These are phyloP conservation scores for Microdochium trichocladiopsis DNA, from an alignment of 2,329 filamentous ascomycete species.

Conservation along the genomic window DNA sequence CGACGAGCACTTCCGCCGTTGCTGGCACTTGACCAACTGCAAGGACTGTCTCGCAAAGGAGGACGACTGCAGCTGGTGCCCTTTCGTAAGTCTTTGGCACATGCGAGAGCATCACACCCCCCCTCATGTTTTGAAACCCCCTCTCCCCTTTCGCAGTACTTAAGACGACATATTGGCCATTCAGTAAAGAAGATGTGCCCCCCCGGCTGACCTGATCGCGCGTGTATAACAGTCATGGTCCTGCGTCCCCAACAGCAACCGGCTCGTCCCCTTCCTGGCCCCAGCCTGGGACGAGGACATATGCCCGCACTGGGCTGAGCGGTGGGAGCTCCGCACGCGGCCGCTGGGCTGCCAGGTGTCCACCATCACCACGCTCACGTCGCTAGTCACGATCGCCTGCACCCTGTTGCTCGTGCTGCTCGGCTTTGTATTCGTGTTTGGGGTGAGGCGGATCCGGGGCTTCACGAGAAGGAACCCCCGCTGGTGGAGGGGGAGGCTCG, in stretches of 20 bases:
- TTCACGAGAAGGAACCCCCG: constrained; percentile 8
- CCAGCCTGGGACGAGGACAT: constrained; percentile 41
- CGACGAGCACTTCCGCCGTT: constrained; percentile 35
- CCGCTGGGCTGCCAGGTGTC: constrained; percentile 27
- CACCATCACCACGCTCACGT: constrained; percentile 27
- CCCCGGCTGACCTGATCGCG: neutral
- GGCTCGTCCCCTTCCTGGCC: constrained; percentile 31
- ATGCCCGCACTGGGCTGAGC: constrained; percentile 43
- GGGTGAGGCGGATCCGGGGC: constrained; percentile 3
- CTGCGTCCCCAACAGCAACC: constrained; percentile 43
- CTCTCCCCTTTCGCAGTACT: neutral
- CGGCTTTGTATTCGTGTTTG: constrained; percentile 7
- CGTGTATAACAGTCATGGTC: constrained; percentile 34
- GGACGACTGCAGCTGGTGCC: constrained; percentile 43
- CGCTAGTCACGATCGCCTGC: constrained; percentile 20
- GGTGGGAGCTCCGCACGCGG: constrained; percentile 27
- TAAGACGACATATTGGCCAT: no score
- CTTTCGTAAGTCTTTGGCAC: constrained; percentile 43
- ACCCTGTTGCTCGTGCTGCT: constrained; percentile 16
- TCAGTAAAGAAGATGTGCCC: neutral
- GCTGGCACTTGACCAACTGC: constrained; percentile 45
- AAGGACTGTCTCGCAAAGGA: constrained; percentile 32
- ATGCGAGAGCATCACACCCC: neutral
- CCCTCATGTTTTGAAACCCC: neutral
- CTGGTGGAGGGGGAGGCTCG: constrained; percentile 20